Conservation (phyloP, 2,329 filamentous ascomycete genomes). For the Clonostachys rhizophaga region DNA sequence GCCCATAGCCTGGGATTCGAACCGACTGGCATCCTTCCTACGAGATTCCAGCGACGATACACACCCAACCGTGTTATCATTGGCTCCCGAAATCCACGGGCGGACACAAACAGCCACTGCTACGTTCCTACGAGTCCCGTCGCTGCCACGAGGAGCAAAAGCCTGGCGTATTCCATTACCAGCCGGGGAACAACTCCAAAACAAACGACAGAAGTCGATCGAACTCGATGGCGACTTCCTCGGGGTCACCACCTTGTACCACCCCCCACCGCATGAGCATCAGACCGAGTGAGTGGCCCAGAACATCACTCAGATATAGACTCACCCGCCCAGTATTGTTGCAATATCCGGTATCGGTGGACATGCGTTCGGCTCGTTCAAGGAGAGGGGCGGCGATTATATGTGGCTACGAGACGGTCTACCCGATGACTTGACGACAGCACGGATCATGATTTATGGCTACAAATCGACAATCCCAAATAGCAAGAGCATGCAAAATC, state of each 20-base stretch:
- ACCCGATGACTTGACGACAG: slow-evolving; percentile 10
- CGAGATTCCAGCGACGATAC: too few relatives aligned
- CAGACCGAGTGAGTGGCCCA: not conserved
- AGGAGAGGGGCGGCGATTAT: slow-evolving; percentile 11
- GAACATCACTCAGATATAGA: not conserved
- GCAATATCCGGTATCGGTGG: slow-evolving; percentile 12
- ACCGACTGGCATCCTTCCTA: too few relatives aligned
- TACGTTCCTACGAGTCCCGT: not conserved
- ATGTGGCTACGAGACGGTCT: slow-evolving; percentile 23
- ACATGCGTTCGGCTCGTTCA: slow-evolving; percentile 22
- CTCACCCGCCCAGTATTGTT: slow-evolving; percentile 2
- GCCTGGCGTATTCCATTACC: not conserved
- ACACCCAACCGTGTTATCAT: not conserved
- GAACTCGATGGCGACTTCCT: not conserved
- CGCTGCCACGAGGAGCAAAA: not conserved
- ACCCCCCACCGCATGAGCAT: not conserved
- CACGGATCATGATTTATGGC: slow-evolving; percentile 17
- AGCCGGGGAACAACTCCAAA: too few relatives aligned
- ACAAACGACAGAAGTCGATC: not conserved
- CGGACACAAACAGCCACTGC: not conserved
- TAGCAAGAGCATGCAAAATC: slow-evolving; percentile 9
- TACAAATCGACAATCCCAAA: slow-evolving; percentile 11
- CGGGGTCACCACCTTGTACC: not conserved
- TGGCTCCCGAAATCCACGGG: not conserved
- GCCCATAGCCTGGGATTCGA: too few relatives aligned